Evolutionary conservation across 1,284 basidiomycete genomes (phyloP), one percentile per base, ranked within the genome.

Genomic region (Leccinum proximum): DNA sequence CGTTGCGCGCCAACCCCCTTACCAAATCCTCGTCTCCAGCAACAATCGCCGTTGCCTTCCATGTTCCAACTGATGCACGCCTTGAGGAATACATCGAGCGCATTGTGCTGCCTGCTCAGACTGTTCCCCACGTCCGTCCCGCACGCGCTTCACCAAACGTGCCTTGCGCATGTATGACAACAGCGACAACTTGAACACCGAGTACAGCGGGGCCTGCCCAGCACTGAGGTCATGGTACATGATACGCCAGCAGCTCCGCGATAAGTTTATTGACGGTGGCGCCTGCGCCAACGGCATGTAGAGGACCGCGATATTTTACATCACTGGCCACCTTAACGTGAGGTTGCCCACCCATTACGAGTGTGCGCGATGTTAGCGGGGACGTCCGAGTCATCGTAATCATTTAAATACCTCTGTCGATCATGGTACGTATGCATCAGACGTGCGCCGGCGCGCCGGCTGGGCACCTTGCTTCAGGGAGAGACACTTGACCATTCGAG

Each of bases 101-200:
- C 97, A 67, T 95, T 93, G 74, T 96, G 88, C 84, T 99, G 97
- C 77, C 96, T 87, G 80, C 90, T 92, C 70, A 98, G 86, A 73
- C 90, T 92, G 88, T 99, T 99, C 80, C 98, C 92, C 70, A 98
- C 95, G 72, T 95, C 93, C 58, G 90, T 91, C 67, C 88, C 96
- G 68, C 94, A 96, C 96, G 68, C 94, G 96, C 86, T 98, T 98
- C 81, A 97, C 96, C 71, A 98, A 86, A 33, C 97, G 96, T 0
- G 97, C 96, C 85, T 98, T 97, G 80, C 97, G 90, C 94, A 97
- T 97, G 84, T 96, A 97, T 62, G 89, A 92, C 63, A 97, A 83
- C 67, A 97, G 84, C 58, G 93, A 96, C 61, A 97, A 83, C 10
- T 37, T 37, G 37, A 37, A 37, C 63, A 97, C 92, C 11, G 90